Percentiles rank a stretch among this genome's conserved stretches.
These are phyloP conservation scores for Cadophora gregata DNA, from an alignment of 2,329 filamentous ascomycete genomes.

Conservation along the genomic window DNA sequence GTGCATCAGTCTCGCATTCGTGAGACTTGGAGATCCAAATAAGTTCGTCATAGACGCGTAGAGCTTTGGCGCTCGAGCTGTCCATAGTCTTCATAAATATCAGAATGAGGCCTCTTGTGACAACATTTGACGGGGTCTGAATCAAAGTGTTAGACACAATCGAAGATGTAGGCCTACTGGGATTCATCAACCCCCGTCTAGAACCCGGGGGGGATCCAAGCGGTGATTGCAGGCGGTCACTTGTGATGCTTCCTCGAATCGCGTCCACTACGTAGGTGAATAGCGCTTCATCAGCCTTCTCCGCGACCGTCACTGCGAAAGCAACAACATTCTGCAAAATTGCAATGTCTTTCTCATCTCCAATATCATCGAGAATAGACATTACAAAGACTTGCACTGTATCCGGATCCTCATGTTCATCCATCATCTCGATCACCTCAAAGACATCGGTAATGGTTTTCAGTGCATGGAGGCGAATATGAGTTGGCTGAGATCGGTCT, in stretches of 20 bases:
- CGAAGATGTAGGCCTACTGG: constrained; percentile 30
- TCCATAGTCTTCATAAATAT: constrained; percentile 80
- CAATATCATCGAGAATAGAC: constrained; percentile 65
- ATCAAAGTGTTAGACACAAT: constrained; percentile 22
- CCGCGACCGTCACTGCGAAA: constrained; percentile 69
- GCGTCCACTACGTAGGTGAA: constrained; percentile 65
- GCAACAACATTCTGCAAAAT: constrained; percentile 70
- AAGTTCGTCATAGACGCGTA: constrained; percentile 65
- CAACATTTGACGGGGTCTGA: constrained; percentile 71
- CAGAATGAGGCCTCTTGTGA: constrained; percentile 72
- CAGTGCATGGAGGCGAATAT: constrained; percentile 67
- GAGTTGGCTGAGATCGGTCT: constrained; percentile 63
- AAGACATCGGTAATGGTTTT: constrained; percentile 60
- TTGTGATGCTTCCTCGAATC: constrained; percentile 56
- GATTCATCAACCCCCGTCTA: constrained; percentile 35
- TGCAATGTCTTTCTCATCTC: constrained; percentile 66
- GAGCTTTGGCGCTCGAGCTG: constrained; percentile 67
- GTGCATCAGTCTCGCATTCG: constrained; percentile 69
- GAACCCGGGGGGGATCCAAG: constrained; percentile 41
- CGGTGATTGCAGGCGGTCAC: constrained; percentile 53
- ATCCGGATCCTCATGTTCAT: constrained; percentile 63
- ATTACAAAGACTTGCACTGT: constrained; percentile 64
- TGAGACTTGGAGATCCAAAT: constrained; percentile 66
- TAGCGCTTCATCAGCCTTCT: constrained; percentile 61
- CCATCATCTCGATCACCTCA: constrained; percentile 54